Evolutionary conservation across 1,284 basidiomycete genomes (phyloP).

Genomic region (Apiotrichum domesticum): DNA sequence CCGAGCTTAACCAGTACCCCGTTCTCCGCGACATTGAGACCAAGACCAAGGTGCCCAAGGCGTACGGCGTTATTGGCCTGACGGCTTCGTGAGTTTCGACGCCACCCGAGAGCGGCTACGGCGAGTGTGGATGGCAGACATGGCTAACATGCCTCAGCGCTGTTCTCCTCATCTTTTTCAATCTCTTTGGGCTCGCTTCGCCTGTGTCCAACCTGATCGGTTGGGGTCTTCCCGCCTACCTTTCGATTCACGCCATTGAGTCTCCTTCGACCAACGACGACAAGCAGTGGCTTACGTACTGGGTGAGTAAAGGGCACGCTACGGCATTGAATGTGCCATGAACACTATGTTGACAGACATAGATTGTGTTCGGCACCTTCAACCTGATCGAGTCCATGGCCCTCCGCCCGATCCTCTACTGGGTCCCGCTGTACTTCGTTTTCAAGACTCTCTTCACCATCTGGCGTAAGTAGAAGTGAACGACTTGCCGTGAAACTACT

Average conservation of each 20-base stretch:
- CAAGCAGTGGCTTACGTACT: slow-evolving; percentile 50
- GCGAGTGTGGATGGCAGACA: not conserved
- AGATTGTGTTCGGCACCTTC: slow-evolving; percentile 46
- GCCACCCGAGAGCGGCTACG: not conserved
- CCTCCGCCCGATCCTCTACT: slow-evolving; percentile 45
- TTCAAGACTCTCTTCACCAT: slow-evolving; percentile 82
- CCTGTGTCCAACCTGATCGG: slow-evolving; percentile 48
- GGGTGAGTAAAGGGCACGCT: slow-evolving; percentile 29
- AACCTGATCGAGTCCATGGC: slow-evolving; percentile 47
- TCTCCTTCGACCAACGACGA: slow-evolving; percentile 47
- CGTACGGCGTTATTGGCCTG: slow-evolving; percentile 75
- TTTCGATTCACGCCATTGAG: slow-evolving; percentile 49
- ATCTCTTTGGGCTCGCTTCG: slow-evolving; percentile 47
- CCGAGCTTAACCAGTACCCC: slow-evolving; percentile 94
- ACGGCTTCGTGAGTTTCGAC: slow-evolving; percentile 51
- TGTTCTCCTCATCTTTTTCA: slow-evolving; percentile 49
- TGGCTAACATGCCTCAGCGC: slow-evolving; percentile 17
- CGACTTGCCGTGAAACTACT: not conserved
- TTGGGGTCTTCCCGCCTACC: slow-evolving; percentile 49
- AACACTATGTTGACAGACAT: not conserved
- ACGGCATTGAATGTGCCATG: not conserved
- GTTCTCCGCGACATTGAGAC: slow-evolving; percentile 75
- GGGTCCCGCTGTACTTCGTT: slow-evolving; percentile 66
- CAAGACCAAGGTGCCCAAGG: slow-evolving; percentile 87
- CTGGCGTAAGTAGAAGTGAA: slow-evolving; percentile 53